A percentile compares a stretch with the other conserved stretches of the same genome.
These are phyloP conservation scores for Exophiala oligosperma DNA, from an alignment of 2,329 filamentous ascomycete species.

Conservation along the genomic window DNA sequence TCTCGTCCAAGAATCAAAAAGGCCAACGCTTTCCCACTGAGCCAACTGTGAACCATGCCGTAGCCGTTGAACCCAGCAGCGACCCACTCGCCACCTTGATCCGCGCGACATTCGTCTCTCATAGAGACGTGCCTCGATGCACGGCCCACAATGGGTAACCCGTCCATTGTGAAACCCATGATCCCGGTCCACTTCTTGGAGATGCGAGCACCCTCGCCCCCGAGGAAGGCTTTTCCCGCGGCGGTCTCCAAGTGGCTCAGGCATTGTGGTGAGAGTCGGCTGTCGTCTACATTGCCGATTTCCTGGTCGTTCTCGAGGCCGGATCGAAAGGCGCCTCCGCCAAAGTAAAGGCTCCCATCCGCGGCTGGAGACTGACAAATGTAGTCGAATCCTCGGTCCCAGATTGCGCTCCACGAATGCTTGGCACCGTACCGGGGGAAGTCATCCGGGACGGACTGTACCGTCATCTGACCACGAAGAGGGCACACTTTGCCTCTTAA, in stretches of 20 bases:
- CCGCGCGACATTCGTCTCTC: constrained; percentile 12
- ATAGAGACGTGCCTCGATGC: constrained; percentile 18
- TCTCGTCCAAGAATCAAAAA: constrained; percentile 25
- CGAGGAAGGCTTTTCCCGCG: constrained; percentile 5
- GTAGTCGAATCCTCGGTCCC: constrained; percentile 24
- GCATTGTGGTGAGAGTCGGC: constrained; percentile 29
- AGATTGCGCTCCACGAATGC: constrained; percentile 25
- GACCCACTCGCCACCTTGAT: constrained; percentile 31
- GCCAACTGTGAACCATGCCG: constrained; percentile 34
- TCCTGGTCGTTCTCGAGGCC: constrained; percentile 37
- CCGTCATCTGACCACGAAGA: constrained; percentile 46
- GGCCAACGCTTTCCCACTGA: constrained; percentile 31
- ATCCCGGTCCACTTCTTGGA: constrained; percentile 35
- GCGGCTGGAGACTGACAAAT: constrained; percentile 28
- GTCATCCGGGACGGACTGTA: constrained; percentile 35
- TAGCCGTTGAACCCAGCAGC: constrained; percentile 34
- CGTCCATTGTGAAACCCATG: constrained; percentile 34
- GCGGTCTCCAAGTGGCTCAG: constrained; percentile 19
- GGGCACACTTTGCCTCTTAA: constrained; percentile 42
- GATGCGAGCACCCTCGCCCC: constrained; percentile 8
- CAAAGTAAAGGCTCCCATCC: constrained; percentile 20
- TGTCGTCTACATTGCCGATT: constrained; percentile 38
- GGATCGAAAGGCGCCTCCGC: constrained; percentile 27
- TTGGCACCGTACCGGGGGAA: constrained; percentile 31
- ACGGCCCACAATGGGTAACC: constrained; percentile 32